These are phyloP conservation scores for Letharia columbiana DNA, from an alignment of 495 filamentous ascomycete species.

Conservation along the genomic window DNA sequence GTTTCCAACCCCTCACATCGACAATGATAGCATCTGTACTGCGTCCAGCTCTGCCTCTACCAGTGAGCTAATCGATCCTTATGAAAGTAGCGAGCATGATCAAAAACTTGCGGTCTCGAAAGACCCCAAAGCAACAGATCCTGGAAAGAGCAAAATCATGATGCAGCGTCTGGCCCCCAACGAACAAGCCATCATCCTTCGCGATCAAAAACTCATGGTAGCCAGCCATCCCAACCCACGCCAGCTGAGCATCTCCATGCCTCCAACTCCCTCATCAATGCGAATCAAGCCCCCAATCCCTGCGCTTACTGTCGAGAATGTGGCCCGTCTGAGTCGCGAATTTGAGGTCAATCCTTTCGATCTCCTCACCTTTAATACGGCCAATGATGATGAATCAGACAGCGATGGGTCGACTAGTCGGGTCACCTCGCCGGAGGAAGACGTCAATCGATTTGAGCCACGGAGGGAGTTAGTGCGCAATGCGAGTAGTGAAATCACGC, in stretches of 20 bases:
- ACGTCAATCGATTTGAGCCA: not conserved
- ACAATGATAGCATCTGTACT: conserved; percentile 21
- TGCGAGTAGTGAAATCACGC: not conserved
- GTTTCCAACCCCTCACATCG: not conserved
- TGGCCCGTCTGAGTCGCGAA: conserved; percentile 18
- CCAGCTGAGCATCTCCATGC: not conserved
- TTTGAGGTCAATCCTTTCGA: conserved; percentile 17
- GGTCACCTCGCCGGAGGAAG: not conserved
- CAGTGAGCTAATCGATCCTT: not conserved
- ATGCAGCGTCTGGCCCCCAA: conserved; percentile 32
- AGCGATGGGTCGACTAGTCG: not conserved
- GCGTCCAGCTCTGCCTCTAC: conserved; percentile 8
- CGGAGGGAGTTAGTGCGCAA: not conserved
- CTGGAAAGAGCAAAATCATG: conserved; percentile 26
- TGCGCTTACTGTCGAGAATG: conserved; percentile 23
- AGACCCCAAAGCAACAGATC: not conserved
- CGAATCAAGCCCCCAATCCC: conserved; percentile 3
- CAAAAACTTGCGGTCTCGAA: not conserved
- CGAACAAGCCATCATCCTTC: conserved; percentile 38
- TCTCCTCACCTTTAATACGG: not conserved
- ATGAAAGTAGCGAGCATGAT: not conserved
- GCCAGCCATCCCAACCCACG: conserved; percentile 23
- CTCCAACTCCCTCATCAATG: conserved; percentile 5
- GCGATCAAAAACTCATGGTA: conserved; percentile 40
- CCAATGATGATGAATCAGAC: not conserved